phyloP scores from a whole-genome alignment of 768 basidiomycete species.

The Asterophora lycoperdoides region DNA sequence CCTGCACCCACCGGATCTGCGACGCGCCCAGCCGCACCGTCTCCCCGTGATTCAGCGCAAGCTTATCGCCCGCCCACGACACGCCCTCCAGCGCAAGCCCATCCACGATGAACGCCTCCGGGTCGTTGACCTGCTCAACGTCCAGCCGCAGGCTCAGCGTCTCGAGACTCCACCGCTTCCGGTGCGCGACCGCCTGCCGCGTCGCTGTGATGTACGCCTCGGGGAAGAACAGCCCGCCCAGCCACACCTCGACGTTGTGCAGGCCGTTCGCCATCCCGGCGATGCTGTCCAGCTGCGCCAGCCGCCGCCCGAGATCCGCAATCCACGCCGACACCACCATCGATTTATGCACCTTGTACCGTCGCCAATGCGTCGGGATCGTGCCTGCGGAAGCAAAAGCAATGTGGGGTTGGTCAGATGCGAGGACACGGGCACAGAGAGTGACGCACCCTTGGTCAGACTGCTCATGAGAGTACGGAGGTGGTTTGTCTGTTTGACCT shows the following conservation, averaged over 20 bases:
- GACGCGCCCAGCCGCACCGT: slow-evolving; percentile 75
- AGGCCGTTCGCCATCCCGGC: slow-evolving; percentile 53
- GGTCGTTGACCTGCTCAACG: slow-evolving; percentile 75
- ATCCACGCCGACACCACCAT: slow-evolving; percentile 88
- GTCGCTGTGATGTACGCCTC: slow-evolving; percentile 96
- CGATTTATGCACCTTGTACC: slow-evolving; percentile 81
- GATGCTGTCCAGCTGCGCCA: slow-evolving; percentile 79
- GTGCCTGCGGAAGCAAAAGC: slow-evolving; percentile 53
- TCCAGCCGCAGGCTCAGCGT: slow-evolving; percentile 77
- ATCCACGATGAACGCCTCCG: slow-evolving; percentile 79
- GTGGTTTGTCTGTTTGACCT: slow-evolving; percentile 94
- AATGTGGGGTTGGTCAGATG: too few species aligned
- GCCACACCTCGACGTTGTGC: slow-evolving; percentile 77
- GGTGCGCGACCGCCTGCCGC: slow-evolving; percentile 91
- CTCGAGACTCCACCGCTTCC: slow-evolving; percentile 90
- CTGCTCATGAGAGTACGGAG: slow-evolving; percentile 84
- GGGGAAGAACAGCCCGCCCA: slow-evolving; percentile 94
- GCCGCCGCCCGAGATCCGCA: slow-evolving; percentile 70
- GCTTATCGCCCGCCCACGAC: slow-evolving; percentile 60
- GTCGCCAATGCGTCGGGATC: slow-evolving; percentile 83
- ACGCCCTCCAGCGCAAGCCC: slow-evolving; percentile 89
- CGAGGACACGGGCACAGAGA: too few species aligned
- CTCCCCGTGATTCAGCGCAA: slow-evolving; percentile 84
- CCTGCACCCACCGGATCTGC: slow-evolving; percentile 84
- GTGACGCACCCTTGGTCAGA: slow-evolving; percentile 72